Percentiles rank a stretch among this genome's conserved stretches.
Evolutionary conservation across 164 flowering plant genomes (phyloP).

Genomic region (Dillenia turbinata): DNA sequence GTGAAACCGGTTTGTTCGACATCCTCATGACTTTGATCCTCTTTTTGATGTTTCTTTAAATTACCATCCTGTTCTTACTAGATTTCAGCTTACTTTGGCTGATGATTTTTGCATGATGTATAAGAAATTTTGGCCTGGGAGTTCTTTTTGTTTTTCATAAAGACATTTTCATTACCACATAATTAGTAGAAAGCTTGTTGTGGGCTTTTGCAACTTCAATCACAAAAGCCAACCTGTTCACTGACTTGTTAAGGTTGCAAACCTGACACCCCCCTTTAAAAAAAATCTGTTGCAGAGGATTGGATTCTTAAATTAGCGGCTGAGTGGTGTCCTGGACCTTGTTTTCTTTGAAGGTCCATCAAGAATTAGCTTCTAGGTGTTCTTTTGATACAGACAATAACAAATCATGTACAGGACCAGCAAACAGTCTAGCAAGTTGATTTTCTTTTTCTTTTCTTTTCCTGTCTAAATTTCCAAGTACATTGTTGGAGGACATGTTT

Average conservation of each 20-base stretch:
- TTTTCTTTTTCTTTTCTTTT: not conserved
- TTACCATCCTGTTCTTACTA: not conserved
- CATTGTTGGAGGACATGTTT: too few relatives aligned
- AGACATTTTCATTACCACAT: not conserved
- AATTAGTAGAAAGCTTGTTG: not conserved
- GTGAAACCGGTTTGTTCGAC: constrained; percentile 70
- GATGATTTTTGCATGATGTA: too few relatives aligned
- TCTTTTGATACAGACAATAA: too few relatives aligned
- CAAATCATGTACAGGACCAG: not conserved
- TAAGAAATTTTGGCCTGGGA: too few relatives aligned
- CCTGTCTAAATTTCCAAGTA: not conserved
- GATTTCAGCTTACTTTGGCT: not conserved
- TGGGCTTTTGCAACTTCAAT: not conserved
- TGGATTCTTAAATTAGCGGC: too few relatives aligned
- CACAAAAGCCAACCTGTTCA: too few relatives aligned
- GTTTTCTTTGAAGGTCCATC: too few relatives aligned
- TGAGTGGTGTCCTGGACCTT: too few relatives aligned
- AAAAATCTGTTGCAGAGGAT: too few relatives aligned
- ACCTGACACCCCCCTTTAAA: too few relatives aligned
- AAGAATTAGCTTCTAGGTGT: too few relatives aligned
- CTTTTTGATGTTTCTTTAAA: not conserved
- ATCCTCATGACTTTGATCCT: not conserved
- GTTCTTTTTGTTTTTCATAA: not conserved
- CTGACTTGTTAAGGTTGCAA: too few relatives aligned
- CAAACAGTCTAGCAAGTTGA: not conserved